Conservation (phyloP, 257 asterid species). For the Coffea eugenioides region DNA sequence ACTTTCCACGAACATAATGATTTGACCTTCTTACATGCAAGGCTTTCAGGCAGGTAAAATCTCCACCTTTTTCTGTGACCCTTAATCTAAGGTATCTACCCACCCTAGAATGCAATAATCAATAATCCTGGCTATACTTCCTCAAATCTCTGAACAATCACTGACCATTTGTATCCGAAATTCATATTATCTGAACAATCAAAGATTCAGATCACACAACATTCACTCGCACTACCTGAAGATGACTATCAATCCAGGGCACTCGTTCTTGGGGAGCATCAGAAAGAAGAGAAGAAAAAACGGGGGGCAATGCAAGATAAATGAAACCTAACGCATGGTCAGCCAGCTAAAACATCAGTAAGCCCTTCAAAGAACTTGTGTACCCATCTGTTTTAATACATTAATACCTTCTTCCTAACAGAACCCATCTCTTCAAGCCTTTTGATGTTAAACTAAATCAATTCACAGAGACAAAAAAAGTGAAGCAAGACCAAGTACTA, state of each 20-base stretch:
- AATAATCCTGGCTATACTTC: not conserved
- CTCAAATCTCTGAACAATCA: not conserved
- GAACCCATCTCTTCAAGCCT: not conserved
- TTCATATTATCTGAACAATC: not conserved
- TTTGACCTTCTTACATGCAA: not conserved
- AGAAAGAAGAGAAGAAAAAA: not conserved
- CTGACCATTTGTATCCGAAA: not conserved
- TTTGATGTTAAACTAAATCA: not conserved
- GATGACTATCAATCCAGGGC: not conserved
- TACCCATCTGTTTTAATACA: not conserved
- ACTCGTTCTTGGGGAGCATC: not conserved
- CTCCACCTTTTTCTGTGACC: not conserved
- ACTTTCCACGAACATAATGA: not conserved
- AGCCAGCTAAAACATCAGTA: not conserved
- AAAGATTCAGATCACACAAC: not conserved
- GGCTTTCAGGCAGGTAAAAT: not conserved
- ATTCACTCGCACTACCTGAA: not conserved
- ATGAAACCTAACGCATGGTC: not conserved
- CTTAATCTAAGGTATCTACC: not conserved
- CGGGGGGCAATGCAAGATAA: not conserved
- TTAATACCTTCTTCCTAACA: not conserved
- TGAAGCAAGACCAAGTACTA: not conserved
- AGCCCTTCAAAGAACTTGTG: not conserved
- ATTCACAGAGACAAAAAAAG: no score
- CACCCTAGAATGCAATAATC: not conserved